phyloP scores from a whole-genome alignment of 306 rosid species.

The Pueraria montana region DNA sequence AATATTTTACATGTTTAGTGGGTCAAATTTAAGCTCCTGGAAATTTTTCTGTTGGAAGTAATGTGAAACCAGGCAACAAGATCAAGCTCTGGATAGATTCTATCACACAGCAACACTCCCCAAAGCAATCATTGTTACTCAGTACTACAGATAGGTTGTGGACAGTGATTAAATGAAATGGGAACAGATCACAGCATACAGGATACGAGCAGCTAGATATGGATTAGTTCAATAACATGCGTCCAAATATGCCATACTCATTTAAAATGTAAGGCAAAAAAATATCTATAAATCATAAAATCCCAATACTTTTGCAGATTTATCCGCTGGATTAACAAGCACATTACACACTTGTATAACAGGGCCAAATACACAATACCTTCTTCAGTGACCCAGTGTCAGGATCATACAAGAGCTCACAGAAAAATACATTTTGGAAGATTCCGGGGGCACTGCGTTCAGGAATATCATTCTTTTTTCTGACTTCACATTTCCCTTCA shows the following conservation, averaged over 20 bases:
- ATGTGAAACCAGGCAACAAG: neutral
- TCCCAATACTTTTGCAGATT: neutral
- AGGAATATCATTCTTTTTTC: constrained; percentile 57
- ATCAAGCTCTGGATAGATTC: no score
- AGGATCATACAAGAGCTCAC: constrained; percentile 65
- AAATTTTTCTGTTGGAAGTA: neutral
- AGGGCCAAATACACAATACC: constrained; percentile 49
- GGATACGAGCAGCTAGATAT: neutral
- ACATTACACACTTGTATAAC: constrained; percentile 18
- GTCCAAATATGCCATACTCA: neutral
- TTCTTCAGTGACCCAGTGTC: constrained; percentile 58
- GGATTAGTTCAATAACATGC: constrained; percentile 19
- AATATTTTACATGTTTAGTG: no score
- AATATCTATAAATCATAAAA: neutral
- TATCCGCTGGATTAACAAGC: constrained; percentile 17
- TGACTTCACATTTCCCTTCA: constrained; percentile 63
- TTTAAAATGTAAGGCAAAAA: constrained; percentile 4
- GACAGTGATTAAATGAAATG: neutral
- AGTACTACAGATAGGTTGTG: neutral
- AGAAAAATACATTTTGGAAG: constrained; percentile 57
- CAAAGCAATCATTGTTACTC: neutral
- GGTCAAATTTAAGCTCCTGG: neutral
- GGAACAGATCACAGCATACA: neutral
- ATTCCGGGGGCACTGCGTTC: constrained; percentile 49
- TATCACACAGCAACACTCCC: neutral